Evolutionary conservation across 1,139 yeast species (phyloP).

Genomic region (Hyphopichia pseudoburtonii): DNA sequence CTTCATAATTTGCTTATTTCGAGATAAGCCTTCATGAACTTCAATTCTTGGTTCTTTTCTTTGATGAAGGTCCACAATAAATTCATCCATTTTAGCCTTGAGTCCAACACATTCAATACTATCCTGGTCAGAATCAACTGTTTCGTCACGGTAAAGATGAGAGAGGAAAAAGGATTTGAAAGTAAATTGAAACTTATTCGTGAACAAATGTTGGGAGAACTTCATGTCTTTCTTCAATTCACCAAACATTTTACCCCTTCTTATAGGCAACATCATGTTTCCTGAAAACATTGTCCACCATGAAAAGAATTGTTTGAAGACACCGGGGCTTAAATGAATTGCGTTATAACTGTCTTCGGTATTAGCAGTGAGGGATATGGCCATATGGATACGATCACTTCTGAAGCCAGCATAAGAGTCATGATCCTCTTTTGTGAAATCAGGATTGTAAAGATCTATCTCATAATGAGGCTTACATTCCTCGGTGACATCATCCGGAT

Average conservation of each 20-base stretch:
- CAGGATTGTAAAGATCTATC: constrained; percentile 63
- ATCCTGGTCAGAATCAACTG: constrained; percentile 21
- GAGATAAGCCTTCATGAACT: constrained; percentile 31
- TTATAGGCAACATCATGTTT: constrained; percentile 42
- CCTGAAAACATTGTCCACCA: constrained; percentile 51
- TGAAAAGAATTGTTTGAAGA: constrained; percentile 38
- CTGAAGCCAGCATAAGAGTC: constrained; percentile 44
- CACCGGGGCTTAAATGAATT: constrained; percentile 42
- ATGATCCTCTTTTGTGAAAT: constrained; percentile 42
- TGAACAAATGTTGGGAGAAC: constrained; percentile 43
- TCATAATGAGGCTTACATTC: constrained; percentile 71
- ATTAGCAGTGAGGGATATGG: constrained; percentile 56
- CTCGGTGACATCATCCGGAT: constrained; percentile 42
- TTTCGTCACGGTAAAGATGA: constrained; percentile 37
- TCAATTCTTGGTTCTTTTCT: constrained; percentile 38
- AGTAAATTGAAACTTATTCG: constrained; percentile 42
- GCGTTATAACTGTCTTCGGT: constrained; percentile 39
- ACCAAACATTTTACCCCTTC: constrained; percentile 42
- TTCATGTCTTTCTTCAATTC: constrained; percentile 34
- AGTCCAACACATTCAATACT: constrained; percentile 39
- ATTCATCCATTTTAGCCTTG: constrained; percentile 40
- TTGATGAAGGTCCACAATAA: constrained; percentile 48
- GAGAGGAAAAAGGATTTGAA: constrained; percentile 41
- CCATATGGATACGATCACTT: constrained; percentile 44
- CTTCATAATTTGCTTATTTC: constrained; percentile 33